Evolutionary conservation across 768 basidiomycete genomes (phyloP), one percentile per base, ranked within the genome.

Genomic region (Pleurotus eryngii): DNA sequence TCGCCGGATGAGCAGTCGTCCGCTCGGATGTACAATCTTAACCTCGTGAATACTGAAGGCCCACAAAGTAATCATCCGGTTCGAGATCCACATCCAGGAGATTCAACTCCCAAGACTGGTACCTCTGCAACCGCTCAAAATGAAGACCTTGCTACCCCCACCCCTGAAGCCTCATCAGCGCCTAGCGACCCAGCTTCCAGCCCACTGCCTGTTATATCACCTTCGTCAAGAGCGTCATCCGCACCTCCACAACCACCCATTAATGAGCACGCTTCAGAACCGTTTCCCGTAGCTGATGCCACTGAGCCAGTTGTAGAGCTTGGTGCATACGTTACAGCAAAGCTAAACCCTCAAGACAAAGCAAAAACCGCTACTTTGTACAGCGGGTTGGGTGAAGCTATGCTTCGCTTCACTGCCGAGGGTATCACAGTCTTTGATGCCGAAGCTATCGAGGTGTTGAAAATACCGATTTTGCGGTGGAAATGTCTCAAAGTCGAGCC

Each of bases 21-120:
- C 15, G 50, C 35, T 26, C 57, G 57, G 14, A 57, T 48, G 37
- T 78, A 75, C 51, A 74, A 76, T 61, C 70, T 78, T 37, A 70
- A 72, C 22, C 55, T 78, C 46, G 67, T 78, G 46, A 35, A 76
- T 59, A 73, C 75, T 45, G 62, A 66, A 3, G 70, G 70, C 26
- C 37, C 49, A 35, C 30, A 26, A n/a, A 27, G 20, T 27, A 17
- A 24, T 15, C 22, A 35, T 30, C 49, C 49, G 22, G 17, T 7
- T 27, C 11, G 9, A 15, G 49, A 20, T 7, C 26, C 27, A 17
- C 14, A 45, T 7, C n/a, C 42, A 45, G 42, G n/a, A 45, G n/a
- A 3, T 5, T 45, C 42, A 45, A 45, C 42, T n/a, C n/a, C 20
- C 15, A 45, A 7, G 42, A 15, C 5, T 17, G 42, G 20, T 14